phyloP scores from a whole-genome alignment of 768 basidiomycete species.

The Xerocomus potaroensis region DNA sequence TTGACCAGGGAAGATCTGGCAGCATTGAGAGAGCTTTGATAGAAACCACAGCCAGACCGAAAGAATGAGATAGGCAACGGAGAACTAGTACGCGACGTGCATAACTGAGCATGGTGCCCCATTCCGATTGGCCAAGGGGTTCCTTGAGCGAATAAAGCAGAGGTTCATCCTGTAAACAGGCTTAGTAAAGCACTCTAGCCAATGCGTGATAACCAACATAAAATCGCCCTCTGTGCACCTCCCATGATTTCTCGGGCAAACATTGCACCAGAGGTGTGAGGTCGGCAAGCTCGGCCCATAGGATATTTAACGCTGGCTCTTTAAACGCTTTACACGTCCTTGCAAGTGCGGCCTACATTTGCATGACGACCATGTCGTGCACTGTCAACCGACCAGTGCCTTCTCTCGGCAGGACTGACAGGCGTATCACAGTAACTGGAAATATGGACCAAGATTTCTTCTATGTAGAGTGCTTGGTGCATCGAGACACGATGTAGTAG shows the following conservation, averaged over 20 bases:
- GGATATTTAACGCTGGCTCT: slow-evolving; percentile 5
- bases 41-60: neutral
- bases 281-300: slow-evolving; percentile 12
- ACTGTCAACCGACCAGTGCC: no score
- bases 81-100: slow-evolving; percentile 8
- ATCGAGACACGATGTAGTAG: no score
- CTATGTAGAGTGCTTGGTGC: slow-evolving; percentile 1
- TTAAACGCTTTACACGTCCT: slow-evolving; percentile 16
- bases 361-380: neutral
- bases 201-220: neutral
- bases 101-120: slow-evolving; percentile 8
- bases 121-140: neutral
- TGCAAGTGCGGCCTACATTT: neutral
- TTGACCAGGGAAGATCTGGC: no score
- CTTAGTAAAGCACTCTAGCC: no score
- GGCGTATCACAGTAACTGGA: neutral
- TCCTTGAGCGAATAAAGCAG: neutral
- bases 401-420: no score
- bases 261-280: slow-evolving; percentile 10
- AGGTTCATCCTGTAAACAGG: no score
- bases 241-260: slow-evolving; percentile 4
- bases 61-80: neutral
- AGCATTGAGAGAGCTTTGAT: slow-evolving; percentile 2
- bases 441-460: slow-evolving; percentile 12
- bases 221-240: no score